phyloP scores from a whole-genome alignment of 352 stramenopile genomes.

The Lagenidium sp. region DNA sequence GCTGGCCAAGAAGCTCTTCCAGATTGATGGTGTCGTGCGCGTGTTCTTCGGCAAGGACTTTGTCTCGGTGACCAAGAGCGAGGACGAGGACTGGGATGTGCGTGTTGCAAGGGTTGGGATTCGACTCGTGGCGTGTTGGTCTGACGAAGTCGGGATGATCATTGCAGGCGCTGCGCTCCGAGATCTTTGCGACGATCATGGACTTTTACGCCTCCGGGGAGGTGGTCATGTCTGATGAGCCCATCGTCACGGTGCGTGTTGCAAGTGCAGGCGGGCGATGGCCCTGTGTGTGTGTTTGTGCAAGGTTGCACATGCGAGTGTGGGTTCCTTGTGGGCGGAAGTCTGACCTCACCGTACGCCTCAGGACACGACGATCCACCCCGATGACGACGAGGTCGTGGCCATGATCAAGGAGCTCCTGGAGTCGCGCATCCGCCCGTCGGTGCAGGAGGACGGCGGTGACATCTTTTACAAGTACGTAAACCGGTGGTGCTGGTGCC shows the following conservation, averaged over 20 bases:
- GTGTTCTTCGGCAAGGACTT: constrained; percentile 98
- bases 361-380: constrained; percentile 90
- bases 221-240: constrained; percentile 86
- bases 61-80: constrained; percentile 96
- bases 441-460: constrained; percentile 98
- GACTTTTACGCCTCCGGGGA: constrained; percentile 93
- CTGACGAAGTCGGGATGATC: neutral
- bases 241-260: constrained; percentile 68
- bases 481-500: neutral
- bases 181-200: constrained; percentile 98
- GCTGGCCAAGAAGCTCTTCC: constrained; percentile 94
- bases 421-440: constrained; percentile 96
- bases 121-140: neutral
- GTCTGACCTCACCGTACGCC: neutral
- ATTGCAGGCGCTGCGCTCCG: constrained; percentile 61
- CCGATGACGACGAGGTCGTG: constrained; percentile 97
- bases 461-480: constrained; percentile 96
- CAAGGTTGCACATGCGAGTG: no score
- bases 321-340: neutral
- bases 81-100: constrained; percentile 92
- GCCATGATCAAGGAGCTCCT: constrained; percentile 99
- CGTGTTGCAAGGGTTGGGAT: constrained; percentile 9
- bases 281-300: no score
- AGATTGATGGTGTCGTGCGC: constrained; percentile 93
- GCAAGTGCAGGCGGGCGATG: no score